Evolutionary conservation across 306 rosid genomes (phyloP).

Genomic region (Rosa lucieae): DNA sequence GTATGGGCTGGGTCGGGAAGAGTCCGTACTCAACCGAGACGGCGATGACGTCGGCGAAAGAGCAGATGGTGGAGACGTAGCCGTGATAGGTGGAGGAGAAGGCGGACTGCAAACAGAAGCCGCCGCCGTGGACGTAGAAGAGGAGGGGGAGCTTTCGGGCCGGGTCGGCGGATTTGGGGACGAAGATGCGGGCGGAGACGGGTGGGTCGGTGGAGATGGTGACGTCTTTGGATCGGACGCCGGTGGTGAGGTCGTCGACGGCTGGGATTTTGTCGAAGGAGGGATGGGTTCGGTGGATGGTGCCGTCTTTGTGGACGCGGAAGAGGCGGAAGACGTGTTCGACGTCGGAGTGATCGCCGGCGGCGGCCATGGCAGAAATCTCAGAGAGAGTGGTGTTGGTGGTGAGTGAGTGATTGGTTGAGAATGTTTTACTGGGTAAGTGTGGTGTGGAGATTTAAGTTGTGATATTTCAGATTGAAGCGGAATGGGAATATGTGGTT

Average conservation of each 20-base stretch:
- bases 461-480: background rate
- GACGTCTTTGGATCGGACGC: slow-evolving; percentile 34
- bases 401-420: background rate
- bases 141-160: slow-evolving; percentile 24
- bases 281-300: slow-evolving; percentile 7
- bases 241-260: slow-evolving; percentile 22
- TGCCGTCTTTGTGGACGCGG: slow-evolving; percentile 23
- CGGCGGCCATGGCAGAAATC: background rate
- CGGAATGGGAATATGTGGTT: background rate
- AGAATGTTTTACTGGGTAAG: background rate
- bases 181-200: slow-evolving; percentile 39
- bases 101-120: slow-evolving; percentile 38
- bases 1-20: slow-evolving; percentile 35
- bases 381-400: background rate
- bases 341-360: slow-evolving; percentile 3
- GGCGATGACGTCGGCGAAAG: slow-evolving; percentile 26
- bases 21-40: slow-evolving; percentile 45
- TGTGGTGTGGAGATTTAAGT: background rate
- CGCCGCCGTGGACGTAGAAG: slow-evolving; percentile 47
- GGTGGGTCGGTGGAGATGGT: slow-evolving; percentile 28
- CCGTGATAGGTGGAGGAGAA: slow-evolving; percentile 25
- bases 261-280: slow-evolving; percentile 21
- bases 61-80: slow-evolving; percentile 18
- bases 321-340: slow-evolving; percentile 17
- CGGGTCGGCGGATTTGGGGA: slow-evolving; percentile 16